Evolutionary conservation across 2,329 filamentous ascomycete genomes (phyloP).

Genomic region (Ophiocordyceps camponoti-floridani): DNA sequence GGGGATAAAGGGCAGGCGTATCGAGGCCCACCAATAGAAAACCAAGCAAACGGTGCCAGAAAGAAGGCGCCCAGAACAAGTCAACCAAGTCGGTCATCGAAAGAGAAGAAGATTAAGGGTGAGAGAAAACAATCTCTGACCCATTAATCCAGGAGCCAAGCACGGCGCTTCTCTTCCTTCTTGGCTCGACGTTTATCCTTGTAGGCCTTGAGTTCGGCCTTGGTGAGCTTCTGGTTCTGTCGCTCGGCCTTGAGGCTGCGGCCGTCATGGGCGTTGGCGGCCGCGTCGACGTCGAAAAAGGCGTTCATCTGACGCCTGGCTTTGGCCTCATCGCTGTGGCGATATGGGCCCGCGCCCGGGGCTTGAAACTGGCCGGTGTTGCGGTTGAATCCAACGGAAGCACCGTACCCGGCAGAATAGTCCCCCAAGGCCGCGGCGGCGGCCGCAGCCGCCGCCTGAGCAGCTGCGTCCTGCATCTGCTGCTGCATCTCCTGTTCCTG

Average conservation of each 20-base stretch:
- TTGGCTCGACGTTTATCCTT: constrained; percentile 75
- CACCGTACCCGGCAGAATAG: constrained; percentile 35
- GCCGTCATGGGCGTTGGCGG: constrained; percentile 79
- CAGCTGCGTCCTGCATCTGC: background rate
- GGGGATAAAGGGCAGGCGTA: background rate
- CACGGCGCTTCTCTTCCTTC: constrained; percentile 87
- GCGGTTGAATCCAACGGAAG: constrained; percentile 70
- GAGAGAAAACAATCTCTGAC: background rate
- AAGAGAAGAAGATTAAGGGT: background rate
- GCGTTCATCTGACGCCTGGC: constrained; percentile 70
- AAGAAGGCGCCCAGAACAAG: too few species aligned
- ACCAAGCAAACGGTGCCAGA: too few species aligned
- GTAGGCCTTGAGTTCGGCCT: constrained; percentile 76
- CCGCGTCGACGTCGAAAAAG: constrained; percentile 90
- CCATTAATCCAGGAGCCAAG: constrained; percentile 69
- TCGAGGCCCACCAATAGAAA: background rate
- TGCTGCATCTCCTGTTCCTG: constrained; percentile 12
- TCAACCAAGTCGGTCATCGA: too few species aligned
- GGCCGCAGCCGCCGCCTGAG: constrained; percentile 11
- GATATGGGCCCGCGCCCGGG: constrained; percentile 47
- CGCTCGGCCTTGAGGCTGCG: constrained; percentile 83
- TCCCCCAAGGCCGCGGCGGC: constrained; percentile 4
- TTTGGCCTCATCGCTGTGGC: constrained; percentile 77
- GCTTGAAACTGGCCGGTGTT: constrained; percentile 75
- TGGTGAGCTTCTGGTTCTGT: constrained; percentile 64